These are phyloP conservation scores for Penicillium fuscoglaucum DNA, from an alignment of 2,329 filamentous ascomycete species.

Conservation along the genomic window DNA sequence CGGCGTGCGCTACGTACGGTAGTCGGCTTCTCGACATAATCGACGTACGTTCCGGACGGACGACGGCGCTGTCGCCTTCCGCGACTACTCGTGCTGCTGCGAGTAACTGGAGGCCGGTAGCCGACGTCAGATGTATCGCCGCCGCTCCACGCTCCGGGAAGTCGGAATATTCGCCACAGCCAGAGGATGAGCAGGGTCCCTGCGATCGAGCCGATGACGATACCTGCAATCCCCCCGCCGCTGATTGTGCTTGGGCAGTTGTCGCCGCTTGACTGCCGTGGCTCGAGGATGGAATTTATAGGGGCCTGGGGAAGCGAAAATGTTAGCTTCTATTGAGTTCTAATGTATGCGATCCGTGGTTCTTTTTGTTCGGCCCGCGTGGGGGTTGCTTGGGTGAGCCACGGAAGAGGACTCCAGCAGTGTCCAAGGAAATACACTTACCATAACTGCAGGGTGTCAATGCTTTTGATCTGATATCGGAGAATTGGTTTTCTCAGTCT, in stretches of 20 bases:
- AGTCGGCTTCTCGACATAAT: slow-evolving; percentile 36
- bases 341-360: slow-evolving; percentile 12
- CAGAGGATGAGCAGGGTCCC: slow-evolving; percentile 40
- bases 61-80: slow-evolving; percentile 23
- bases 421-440: background rate
- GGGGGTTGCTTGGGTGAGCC: background rate
- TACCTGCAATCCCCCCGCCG: slow-evolving; percentile 42
- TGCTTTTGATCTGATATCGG: background rate
- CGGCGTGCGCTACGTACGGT: slow-evolving; percentile 26
- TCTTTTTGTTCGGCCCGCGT: slow-evolving; percentile 4
- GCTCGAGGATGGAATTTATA: slow-evolving; percentile 14
- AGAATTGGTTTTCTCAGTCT: background rate
- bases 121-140: slow-evolving; percentile 28
- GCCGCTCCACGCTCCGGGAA: slow-evolving; percentile 24
- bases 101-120: slow-evolving; percentile 23
- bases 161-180: slow-evolving; percentile 34
- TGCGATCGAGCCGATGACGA: slow-evolving; percentile 43
- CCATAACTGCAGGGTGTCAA: slow-evolving; percentile 5
- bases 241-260: slow-evolving; percentile 34
- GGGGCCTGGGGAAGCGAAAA: slow-evolving; percentile 19
- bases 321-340: background rate
- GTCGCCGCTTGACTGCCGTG: slow-evolving; percentile 24
- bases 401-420: background rate
- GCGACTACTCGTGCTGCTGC: slow-evolving; percentile 14
- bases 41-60: slow-evolving; percentile 29